These are phyloP conservation scores for Euptelea pleiosperma DNA, from an alignment of 164 flowering plant genomes.

Conservation along the genomic window DNA sequence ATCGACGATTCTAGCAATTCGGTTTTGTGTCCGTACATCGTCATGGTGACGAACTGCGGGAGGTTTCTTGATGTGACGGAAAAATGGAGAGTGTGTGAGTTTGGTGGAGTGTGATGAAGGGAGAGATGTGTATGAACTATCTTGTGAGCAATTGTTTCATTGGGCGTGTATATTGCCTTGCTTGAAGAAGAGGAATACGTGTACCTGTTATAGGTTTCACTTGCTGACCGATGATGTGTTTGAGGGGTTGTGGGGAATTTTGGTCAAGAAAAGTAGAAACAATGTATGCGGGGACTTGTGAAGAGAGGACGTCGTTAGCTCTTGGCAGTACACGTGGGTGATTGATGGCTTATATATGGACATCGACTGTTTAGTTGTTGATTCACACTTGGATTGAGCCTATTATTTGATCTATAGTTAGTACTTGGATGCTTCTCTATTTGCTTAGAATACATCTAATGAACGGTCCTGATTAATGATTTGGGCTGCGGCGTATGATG, in stretches of 20 bases:
- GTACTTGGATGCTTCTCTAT: too few species aligned
- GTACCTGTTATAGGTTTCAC: slow-evolving; percentile 77
- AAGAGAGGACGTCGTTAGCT: too few species aligned
- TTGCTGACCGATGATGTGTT: slow-evolving; percentile 76
- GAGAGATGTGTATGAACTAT: slow-evolving; percentile 75
- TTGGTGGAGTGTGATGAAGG: slow-evolving; percentile 51
- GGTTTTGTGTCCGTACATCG: slow-evolving; percentile 40
- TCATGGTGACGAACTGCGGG: slow-evolving; percentile 41
- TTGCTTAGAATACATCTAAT: too few species aligned
- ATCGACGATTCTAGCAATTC: slow-evolving; percentile 26
- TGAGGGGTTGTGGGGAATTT: slow-evolving; percentile 64
- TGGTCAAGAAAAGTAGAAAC: slow-evolving; percentile 29
- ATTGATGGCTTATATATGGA: too few species aligned
- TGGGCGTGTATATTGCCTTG: slow-evolving; percentile 81
- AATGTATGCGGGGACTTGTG: neutral
- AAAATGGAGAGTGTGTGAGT: slow-evolving; percentile 25
- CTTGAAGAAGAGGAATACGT: slow-evolving; percentile 73
- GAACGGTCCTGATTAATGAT: too few species aligned
- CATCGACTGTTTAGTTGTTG: too few species aligned
- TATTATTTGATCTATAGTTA: too few species aligned
- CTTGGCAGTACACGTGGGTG: too few species aligned
- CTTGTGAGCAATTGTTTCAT: slow-evolving; percentile 84
- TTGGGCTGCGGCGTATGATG: too few species aligned
- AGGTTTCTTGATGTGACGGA: slow-evolving; percentile 35
- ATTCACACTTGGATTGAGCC: too few species aligned